Evolutionary conservation across 768 basidiomycete species (phyloP).

Genomic region (Mycena alexandri): DNA sequence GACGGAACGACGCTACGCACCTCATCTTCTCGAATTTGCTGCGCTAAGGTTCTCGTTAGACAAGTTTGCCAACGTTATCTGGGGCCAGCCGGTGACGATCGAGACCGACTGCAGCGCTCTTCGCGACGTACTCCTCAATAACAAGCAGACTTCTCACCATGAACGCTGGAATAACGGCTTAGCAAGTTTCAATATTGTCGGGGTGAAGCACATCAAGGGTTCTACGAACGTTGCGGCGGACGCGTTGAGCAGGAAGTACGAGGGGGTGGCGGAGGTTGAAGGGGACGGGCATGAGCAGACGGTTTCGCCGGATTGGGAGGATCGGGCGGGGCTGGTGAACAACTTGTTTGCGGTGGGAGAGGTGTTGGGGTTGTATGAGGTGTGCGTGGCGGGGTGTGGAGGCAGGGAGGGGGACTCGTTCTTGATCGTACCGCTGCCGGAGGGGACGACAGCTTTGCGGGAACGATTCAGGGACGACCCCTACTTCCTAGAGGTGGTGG

Average conservation of each 20-base stretch:
- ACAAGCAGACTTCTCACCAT: slow-evolving; percentile 38
- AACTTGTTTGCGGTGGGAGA: slow-evolving; percentile 19
- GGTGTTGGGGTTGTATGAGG: too few species aligned
- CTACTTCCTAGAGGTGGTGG: slow-evolving; percentile 19
- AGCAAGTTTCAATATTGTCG: slow-evolving; percentile 36
- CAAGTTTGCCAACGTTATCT: slow-evolving; percentile 1
- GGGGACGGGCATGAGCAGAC: slow-evolving; percentile 37
- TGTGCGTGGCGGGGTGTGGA: too few species aligned
- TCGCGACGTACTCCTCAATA: slow-evolving; percentile 39
- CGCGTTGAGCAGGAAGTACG: slow-evolving; percentile 36
- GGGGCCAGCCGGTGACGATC: background rate
- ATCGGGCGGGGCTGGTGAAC: slow-evolving; percentile 27
- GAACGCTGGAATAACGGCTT: slow-evolving; percentile 45
- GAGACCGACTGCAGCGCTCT: slow-evolving; percentile 34
- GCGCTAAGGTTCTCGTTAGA: background rate
- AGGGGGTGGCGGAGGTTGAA: background rate
- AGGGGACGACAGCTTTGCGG: background rate
- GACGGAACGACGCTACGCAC: slow-evolving; percentile 27
- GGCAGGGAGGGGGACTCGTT: background rate
- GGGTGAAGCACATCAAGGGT: slow-evolving; percentile 40
- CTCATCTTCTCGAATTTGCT: slow-evolving; percentile 44
- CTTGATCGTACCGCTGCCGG: slow-evolving; percentile 14
- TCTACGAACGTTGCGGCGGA: slow-evolving; percentile 39
- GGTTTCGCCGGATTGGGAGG: slow-evolving; percentile 45
- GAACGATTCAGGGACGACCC: slow-evolving; percentile 34